Evolutionary conservation across 495 filamentous ascomycete species (phyloP).

Genomic region (Astrocystis sublimbata): DNA sequence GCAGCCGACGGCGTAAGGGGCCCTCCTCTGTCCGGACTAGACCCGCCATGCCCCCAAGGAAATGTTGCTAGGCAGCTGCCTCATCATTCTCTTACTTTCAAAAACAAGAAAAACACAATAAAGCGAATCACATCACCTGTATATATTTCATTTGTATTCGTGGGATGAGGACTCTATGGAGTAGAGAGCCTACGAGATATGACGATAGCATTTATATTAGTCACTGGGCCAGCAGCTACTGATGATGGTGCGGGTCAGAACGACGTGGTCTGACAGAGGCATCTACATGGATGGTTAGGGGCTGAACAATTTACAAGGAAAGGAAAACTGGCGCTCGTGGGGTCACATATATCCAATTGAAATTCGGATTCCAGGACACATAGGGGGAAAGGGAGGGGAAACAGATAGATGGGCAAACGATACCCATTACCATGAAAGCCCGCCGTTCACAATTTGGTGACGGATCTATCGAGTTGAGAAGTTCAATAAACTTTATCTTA

Average conservation of each 20-base stretch:
- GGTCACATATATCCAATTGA: constrained; percentile 10
- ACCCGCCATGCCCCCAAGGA: constrained; percentile 10
- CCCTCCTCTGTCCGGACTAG: constrained; percentile 28
- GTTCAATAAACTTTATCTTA: background rate
- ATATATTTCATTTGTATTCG: constrained; percentile 16
- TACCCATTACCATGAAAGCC: background rate
- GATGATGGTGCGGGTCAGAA: background rate
- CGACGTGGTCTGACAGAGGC: constrained; percentile 3
- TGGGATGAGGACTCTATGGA: background rate
- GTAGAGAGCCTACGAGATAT: constrained; percentile 13
- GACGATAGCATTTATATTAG: constrained; percentile 12
- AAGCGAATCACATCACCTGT: constrained; percentile 6
- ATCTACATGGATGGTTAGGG: constrained; percentile 15
- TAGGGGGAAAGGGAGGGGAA: background rate
- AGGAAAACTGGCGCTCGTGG: constrained; percentile 15
- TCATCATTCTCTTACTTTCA: too few species aligned
- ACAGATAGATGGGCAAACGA: background rate
- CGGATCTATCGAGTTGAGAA: background rate
- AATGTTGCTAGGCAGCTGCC: constrained; percentile 8
- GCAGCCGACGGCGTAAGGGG: constrained; percentile 36
- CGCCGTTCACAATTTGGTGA: background rate
- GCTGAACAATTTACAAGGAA: constrained; percentile 12
- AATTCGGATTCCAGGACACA: constrained; percentile 1
- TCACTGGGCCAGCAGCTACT: background rate
- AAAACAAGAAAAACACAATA: too few species aligned